A percentile compares a stretch with the other conserved stretches of the same genome.
Conservation (phyloP, 1,284 basidiomycete genomes). For the Melanopsichium pennsylvanicum region DNA sequence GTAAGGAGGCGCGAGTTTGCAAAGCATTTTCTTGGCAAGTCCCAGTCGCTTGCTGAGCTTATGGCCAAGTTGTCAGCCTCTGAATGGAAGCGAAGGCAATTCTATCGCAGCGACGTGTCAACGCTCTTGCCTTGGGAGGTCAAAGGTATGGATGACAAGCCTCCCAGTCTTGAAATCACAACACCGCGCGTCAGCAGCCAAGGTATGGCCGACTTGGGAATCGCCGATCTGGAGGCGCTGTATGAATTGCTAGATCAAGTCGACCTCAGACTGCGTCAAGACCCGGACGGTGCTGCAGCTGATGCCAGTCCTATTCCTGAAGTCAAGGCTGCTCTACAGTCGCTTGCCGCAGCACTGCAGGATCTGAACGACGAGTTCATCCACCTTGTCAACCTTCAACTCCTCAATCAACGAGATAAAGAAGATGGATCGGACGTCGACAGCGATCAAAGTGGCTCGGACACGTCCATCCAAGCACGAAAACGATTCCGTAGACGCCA, state of each 20-base stretch:
- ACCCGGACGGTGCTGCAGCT: conserved; percentile 2
- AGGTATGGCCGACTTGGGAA: conserved; percentile 37
- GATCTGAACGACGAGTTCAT: conserved; percentile 54
- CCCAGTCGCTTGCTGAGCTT: conserved; percentile 60
- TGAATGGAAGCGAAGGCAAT: conserved; percentile 52
- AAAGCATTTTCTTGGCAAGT: conserved; percentile 49
- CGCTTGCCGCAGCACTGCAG: conserved; percentile 45
- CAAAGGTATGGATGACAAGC: conserved; percentile 52
- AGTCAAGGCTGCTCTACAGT: conserved; percentile 42
- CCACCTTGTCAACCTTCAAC: conserved; percentile 48
- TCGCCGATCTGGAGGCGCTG: conserved; percentile 47
- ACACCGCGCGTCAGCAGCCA: conserved; percentile 42
- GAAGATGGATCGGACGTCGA: conserved; percentile 36
- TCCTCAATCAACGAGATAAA: conserved; percentile 40
- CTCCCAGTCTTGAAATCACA: conserved; percentile 59
- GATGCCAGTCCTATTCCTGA: conserved; percentile 44
- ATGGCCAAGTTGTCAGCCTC: conserved; percentile 58
- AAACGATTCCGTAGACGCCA: conserved; percentile 19
- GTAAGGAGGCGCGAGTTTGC: conserved; percentile 85
- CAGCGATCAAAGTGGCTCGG: conserved; percentile 32
- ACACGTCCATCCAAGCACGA: conserved; percentile 38
- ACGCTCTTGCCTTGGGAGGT: conserved; percentile 58
- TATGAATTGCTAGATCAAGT: conserved; percentile 50
- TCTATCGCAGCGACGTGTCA: conserved; percentile 45
- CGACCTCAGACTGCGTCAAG: conserved; percentile 33